A percentile compares a stretch with the other conserved stretches of the same genome.
Conservation (phyloP, 2,329 filamentous ascomycete species). For the Annulohypoxylon truncatum region DNA sequence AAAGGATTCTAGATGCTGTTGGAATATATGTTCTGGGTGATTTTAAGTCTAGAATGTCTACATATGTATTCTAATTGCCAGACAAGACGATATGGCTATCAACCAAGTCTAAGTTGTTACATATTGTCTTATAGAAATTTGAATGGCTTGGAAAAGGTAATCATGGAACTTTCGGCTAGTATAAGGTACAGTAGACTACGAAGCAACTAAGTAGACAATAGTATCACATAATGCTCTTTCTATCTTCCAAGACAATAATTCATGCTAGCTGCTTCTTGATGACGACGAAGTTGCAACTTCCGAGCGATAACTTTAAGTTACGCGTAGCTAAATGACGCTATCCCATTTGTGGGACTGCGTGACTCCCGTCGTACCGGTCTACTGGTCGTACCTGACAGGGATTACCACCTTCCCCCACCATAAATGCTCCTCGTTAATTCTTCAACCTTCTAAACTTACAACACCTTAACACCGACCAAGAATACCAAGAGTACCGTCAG, state of each 20-base stretch:
- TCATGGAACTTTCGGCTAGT: no score
- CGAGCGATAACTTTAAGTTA: neutral
- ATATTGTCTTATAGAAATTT: no score
- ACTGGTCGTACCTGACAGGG: conserved; percentile 35
- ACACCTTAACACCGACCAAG: neutral
- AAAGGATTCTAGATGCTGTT: no score
- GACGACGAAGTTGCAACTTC: neutral
- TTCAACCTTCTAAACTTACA: conserved; percentile 18
- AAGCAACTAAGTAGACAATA: neutral
- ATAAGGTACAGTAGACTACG: no score
- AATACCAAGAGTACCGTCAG: neutral
- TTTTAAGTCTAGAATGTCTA: no score
- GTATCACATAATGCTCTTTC: neutral
- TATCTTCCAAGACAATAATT: no score
- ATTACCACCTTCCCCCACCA: conserved; percentile 26
- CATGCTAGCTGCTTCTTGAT: neutral
- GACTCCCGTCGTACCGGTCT: conserved; percentile 2
- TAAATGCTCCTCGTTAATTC: conserved; percentile 13
- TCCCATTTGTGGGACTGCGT: conserved; percentile 6
- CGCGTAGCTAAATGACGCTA: neutral
- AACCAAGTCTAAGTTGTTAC: no score
- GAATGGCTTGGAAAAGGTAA: no score
- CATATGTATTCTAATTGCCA: no score
- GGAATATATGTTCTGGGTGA: no score
- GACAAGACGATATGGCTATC: no score